Percentiles rank a stretch among this genome's conserved stretches.
Conservation (phyloP, 345 rosid species). For the Sapria himalayana region DNA sequence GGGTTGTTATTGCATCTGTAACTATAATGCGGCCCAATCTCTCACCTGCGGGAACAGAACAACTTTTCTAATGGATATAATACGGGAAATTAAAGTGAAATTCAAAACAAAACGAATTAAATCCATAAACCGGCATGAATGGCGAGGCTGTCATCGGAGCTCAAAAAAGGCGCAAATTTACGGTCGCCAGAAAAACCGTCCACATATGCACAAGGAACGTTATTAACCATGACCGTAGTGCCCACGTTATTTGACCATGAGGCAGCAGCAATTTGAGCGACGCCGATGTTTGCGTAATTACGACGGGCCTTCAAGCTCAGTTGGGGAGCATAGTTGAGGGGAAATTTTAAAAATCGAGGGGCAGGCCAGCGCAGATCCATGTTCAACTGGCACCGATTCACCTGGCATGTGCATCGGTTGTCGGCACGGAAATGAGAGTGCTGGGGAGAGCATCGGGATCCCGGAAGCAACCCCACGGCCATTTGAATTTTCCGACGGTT, state of each 20-base stretch:
- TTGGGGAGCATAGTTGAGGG: conserved; percentile 95
- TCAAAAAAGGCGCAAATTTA: conserved; percentile 33
- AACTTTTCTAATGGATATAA: no score
- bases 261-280: conserved; percentile 95
- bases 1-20: conserved; percentile 94
- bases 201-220: no score
- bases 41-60: conserved; percentile 31
- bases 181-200: conserved; percentile 19
- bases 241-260: conserved; percentile 60
- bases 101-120: neutral
- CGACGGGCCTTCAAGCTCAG: conserved; percentile 86
- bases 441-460: no score
- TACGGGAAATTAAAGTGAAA: conserved; percentile 2
- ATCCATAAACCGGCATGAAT: conserved; percentile 69
- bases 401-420: no score
- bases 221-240: conserved; percentile 16
- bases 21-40: conserved; percentile 89
- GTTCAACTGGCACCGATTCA: no score
- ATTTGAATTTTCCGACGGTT: no score
- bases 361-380: conserved; percentile 25
- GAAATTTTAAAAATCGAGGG: conserved; percentile 69
- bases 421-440: no score
- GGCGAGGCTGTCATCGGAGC: conserved; percentile 71
- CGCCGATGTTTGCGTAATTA: conserved; percentile 98
- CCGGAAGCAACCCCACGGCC: no score